Base-by-base conservation (phyloP, 768 basidiomycete genomes). In the Mrakia blollopis region DNA sequence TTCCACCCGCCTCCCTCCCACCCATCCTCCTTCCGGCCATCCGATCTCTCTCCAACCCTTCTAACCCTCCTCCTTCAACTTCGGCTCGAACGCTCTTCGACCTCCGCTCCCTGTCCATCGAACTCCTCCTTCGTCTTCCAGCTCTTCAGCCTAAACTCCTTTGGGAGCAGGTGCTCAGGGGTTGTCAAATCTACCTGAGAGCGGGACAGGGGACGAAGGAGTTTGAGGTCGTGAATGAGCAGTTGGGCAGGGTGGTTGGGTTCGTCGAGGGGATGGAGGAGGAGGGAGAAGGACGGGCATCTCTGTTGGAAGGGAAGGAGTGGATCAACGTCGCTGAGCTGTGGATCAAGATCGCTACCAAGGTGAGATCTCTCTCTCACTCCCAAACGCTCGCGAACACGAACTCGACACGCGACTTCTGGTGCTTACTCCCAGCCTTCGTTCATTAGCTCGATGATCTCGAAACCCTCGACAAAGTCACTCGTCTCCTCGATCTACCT, bases 301-400 rank as follows among this genome's bases (percentile, higher is more conserved):
- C n/a, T n/a, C n/a, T 62, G 57, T 21, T 78, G 44, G 73, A 50
- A 30, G 81, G 81, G 7, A 77, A 69, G 63, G 77, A 75, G 32
- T 84, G 82, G 82, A 44, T 30, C 81, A 83, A 71, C 80, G 79
- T 37, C 18, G 67, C 35, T 32, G 82, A 54, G 77, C 61, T 57
- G 44, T 80, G 32, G 81, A 81, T 75, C 63, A 80, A 39, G 68
- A 79, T 50, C 76, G 82, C 30, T 37, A 67, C 75, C 23, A 80
- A 78, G 69, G 61, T 76, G 23, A 75, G 78, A n/a, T n/a, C n/a
- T n/a, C n/a, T n/a, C n/a, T n/a, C n/a, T n/a, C n/a, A n/a, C n/a
- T n/a, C n/a, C n/a, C n/a, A n/a, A n/a, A n/a, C n/a, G n/a, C n/a
- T n/a, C n/a, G n/a, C n/a, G n/a, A n/a, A n/a, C n/a, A n/a, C n/a